Evolutionary conservation across 345 rosid species (phyloP), one percentile per base, ranked within the genome.

Genomic region (Aegle marmelos): DNA sequence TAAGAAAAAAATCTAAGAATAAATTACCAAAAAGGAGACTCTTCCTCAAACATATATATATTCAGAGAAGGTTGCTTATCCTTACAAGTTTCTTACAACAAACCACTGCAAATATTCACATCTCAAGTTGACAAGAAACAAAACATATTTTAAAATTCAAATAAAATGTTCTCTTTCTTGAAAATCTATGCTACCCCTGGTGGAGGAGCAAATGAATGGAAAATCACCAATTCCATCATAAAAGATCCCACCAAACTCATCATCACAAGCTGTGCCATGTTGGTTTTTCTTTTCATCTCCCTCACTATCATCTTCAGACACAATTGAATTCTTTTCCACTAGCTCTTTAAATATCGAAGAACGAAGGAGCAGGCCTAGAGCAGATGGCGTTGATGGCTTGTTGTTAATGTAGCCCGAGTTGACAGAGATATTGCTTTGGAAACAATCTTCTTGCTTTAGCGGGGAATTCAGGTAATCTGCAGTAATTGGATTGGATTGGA

Each of bases 341-440:
- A 89, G 58, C 24, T 89, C 91, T 73, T 84, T 84, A 68, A 90
- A 90, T n/a, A 89, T 60, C 0, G 91, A 86, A 10, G 94, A 90
- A 24, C 88, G 86, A 50, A 89, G 79, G 60, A 89, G 92, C 60
- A 90, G 87, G 71, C 88, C 79, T 1, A 90, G 86, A 7, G 94
- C 94, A 36, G 92, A 86, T 0, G 91, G 85, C 1, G 90, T 78
- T 28, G 92, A 81, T 14, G 83, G 25, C 81, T 76, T 88, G 68
- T 33, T 77, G 73, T 25, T 33, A 3, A 14, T 31, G 24, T 31
- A 31, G 81, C 50, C 48, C 10, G 82, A 75, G 78, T 27, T 83
- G 6, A 73, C 4, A 0, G 72, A 65, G 25, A 39, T 22, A 50
- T 76, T 80, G 74, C 53, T 79, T 39, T 69, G 84, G 60, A 81